Evolutionary conservation across 2,329 filamentous ascomycete genomes (phyloP).

Genomic region (Fusarium nisikadoi): DNA sequence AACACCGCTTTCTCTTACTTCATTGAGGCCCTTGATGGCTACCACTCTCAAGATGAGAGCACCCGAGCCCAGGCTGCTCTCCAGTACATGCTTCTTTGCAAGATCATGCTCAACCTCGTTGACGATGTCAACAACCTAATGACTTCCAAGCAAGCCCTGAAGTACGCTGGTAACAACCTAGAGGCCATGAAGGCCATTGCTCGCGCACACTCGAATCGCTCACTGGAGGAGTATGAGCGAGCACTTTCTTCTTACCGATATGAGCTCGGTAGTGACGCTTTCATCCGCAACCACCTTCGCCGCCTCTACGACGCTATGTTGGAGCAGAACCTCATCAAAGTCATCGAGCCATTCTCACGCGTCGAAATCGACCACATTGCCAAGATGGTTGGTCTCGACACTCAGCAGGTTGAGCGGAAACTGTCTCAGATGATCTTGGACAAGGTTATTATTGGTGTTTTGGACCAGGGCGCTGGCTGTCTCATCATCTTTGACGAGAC

Average conservation of each 20-base stretch:
- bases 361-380: constrained; percentile 98
- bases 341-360: constrained; percentile 97
- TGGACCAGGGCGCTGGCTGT: constrained; percentile 97
- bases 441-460: constrained; percentile 96
- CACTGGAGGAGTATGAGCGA: constrained; percentile 95
- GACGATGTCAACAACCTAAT: constrained; percentile 97
- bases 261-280: constrained; percentile 92
- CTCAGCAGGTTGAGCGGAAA: constrained; percentile 96
- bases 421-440: constrained; percentile 99
- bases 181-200: constrained; percentile 99
- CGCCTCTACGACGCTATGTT: constrained; percentile 98
- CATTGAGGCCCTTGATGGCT: constrained; percentile 97
- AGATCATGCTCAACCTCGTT: constrained; percentile 97
- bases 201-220: constrained; percentile 93
- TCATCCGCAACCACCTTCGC: constrained; percentile 96
- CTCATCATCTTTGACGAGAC: constrained; percentile 97
- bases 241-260: constrained; percentile 90
- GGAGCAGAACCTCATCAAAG: constrained; percentile 99
- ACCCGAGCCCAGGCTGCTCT: constrained; percentile 93
- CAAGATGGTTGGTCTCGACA: constrained; percentile 96
- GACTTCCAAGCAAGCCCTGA: constrained; percentile 94
- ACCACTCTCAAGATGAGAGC: constrained; percentile 90
- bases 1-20: constrained; percentile 99
- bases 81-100: constrained; percentile 99
- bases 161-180: constrained; percentile 94